These are phyloP conservation scores for Oenanthe javanica DNA, from an alignment of 140 eudicot genomes.

Conservation along the genomic window DNA sequence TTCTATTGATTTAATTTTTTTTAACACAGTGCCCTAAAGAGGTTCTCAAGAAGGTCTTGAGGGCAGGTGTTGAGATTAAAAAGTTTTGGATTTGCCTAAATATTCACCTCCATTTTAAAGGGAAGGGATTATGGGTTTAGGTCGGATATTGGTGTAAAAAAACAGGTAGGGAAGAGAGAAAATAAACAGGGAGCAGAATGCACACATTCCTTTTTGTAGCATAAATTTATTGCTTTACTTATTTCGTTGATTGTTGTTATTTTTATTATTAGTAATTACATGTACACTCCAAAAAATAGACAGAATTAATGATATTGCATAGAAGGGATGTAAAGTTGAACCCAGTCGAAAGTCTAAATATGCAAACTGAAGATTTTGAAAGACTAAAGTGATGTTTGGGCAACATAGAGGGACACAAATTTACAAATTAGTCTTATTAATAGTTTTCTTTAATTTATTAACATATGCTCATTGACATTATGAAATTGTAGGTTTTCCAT, in stretches of 20 bases:
- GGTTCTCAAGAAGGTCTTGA: too few species aligned
- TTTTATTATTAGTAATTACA: background rate
- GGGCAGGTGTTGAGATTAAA: too few species aligned
- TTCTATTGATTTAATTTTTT: too few species aligned
- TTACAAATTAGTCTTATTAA: background rate
- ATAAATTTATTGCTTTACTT: too few species aligned
- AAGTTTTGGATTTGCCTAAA: background rate
- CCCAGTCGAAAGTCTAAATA: background rate
- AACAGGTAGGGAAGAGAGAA: too few species aligned
- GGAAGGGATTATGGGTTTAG: background rate
- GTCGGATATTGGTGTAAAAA: background rate
- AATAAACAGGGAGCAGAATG: too few species aligned
- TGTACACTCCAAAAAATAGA: background rate
- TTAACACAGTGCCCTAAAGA: too few species aligned
- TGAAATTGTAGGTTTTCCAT: slow-evolving; percentile 73
- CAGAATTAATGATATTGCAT: background rate
- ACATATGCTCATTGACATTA: background rate
- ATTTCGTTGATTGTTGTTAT: too few species aligned
- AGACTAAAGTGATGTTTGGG: background rate
- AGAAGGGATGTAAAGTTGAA: background rate
- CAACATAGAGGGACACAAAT: background rate
- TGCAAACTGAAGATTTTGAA: background rate
- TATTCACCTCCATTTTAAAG: background rate
- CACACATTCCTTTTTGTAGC: too few species aligned
- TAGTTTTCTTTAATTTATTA: background rate